Percentiles rank a stretch among this genome's conserved stretches.
Conservation (phyloP, 2,329 filamentous ascomycete genomes). For the Pleomassaria siparia region DNA sequence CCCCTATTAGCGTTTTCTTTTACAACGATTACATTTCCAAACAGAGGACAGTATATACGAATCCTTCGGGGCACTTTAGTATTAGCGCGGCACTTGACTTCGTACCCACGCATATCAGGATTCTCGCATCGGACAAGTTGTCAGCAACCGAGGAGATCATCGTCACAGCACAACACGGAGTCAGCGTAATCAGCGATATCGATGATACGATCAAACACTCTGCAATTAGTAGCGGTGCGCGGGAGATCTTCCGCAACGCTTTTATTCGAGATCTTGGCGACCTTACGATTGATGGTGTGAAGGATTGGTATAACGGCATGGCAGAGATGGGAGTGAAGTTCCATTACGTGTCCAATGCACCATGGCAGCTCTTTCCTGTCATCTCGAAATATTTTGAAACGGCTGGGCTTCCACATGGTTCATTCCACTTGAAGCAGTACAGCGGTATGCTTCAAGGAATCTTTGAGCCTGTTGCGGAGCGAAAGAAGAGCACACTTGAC, state of each 20-base stretch:
- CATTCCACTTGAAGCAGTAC: slow-evolving; percentile 94
- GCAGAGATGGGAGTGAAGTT: slow-evolving; percentile 79
- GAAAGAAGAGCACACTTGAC: slow-evolving; percentile 86
- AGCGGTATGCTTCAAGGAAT: slow-evolving; percentile 96
- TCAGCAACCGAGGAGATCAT: slow-evolving; percentile 78
- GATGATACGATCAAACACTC: slow-evolving; percentile 98
- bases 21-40: slow-evolving; percentile 84
- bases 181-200: slow-evolving; percentile 95
- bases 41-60: slow-evolving; percentile 80
- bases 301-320: slow-evolving; percentile 83
- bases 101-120: slow-evolving; percentile 82
- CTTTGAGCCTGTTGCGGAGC: slow-evolving; percentile 93
- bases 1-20: slow-evolving; percentile 89
- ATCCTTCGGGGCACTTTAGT: slow-evolving; percentile 86
- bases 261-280: slow-evolving; percentile 85
- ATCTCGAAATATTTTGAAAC: slow-evolving; percentile 81
- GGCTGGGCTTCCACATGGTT: slow-evolving; percentile 80
- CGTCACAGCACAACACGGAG: slow-evolving; percentile 74
- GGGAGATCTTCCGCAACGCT: slow-evolving; percentile 94
- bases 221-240: slow-evolving; percentile 80
- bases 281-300: slow-evolving; percentile 81
- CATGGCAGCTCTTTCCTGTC: slow-evolving; percentile 95
- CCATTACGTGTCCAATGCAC: slow-evolving; percentile 99
- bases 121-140: slow-evolving; percentile 82
- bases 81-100: slow-evolving; percentile 83